These are phyloP conservation scores for Ophiosphaerella narmari DNA, from an alignment of 2,329 filamentous ascomycete species.

Conservation along the genomic window DNA sequence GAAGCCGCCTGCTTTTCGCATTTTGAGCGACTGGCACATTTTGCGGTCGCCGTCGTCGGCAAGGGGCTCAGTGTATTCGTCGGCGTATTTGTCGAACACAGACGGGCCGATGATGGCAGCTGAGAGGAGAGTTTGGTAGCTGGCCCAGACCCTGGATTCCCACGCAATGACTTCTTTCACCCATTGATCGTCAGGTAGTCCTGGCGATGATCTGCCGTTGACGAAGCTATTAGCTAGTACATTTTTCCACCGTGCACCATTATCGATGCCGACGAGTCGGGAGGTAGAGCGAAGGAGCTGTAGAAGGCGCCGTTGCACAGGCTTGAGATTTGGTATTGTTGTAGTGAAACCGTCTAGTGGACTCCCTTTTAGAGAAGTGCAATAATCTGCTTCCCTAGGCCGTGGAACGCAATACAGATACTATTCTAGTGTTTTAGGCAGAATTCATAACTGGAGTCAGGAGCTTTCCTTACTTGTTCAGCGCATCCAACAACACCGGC, in stretches of 20 bases:
- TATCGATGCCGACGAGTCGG: background rate
- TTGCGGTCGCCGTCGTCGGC: slow-evolving; percentile 11
- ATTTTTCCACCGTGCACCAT: background rate
- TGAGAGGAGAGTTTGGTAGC: background rate
- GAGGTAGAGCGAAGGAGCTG: slow-evolving; percentile 1
- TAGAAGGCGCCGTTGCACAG: background rate
- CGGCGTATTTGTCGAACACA: slow-evolving; percentile 1
- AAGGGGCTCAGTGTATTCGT: background rate
- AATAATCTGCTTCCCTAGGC: background rate
- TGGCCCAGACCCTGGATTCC: slow-evolving; percentile 4
- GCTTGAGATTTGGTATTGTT: background rate
- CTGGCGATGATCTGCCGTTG: background rate
- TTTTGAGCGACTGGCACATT: slow-evolving; percentile 17
- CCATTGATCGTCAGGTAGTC: slow-evolving; percentile 9
- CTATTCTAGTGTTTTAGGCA: background rate
- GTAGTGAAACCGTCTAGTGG: background rate
- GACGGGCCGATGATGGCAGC: slow-evolving; percentile 17
- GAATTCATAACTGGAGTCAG: background rate
- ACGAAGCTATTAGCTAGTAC: background rate
- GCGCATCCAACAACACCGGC: slow-evolving; percentile 4
- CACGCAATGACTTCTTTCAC: slow-evolving; percentile 1
- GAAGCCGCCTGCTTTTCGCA: slow-evolving; percentile 23
- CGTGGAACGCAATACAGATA: slow-evolving; percentile 2
- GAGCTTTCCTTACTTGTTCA: background rate
- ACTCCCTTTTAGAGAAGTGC: background rate